Percentiles rank a stretch among this genome's conserved stretches.
phyloP scores from a whole-genome alignment of 1,284 basidiomycete species.

The Tilletia setariae region DNA sequence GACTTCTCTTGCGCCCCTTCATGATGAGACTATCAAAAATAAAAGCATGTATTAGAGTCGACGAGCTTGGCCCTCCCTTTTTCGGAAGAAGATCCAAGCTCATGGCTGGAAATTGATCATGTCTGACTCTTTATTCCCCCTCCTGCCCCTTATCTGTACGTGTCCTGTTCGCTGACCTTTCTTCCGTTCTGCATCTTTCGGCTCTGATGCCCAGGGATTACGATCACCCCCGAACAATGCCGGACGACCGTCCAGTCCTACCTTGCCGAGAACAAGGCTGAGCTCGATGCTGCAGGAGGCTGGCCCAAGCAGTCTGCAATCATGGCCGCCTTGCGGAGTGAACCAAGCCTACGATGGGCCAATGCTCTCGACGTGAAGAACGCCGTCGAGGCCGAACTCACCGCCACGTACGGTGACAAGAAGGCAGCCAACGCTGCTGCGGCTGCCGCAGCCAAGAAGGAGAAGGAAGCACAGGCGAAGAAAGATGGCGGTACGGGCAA shows the following conservation, averaged over 20 bases:
- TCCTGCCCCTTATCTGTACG: neutral
- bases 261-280: constrained; percentile 56
- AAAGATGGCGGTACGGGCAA: constrained; percentile 59
- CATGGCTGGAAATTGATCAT: constrained; percentile 36
- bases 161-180: neutral
- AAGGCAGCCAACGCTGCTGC: constrained; percentile 27
- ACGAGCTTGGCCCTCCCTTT: neutral
- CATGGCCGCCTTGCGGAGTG: constrained; percentile 43
- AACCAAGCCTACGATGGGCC: constrained; percentile 69
- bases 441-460: constrained; percentile 5
- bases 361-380: constrained; percentile 83
- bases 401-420: constrained; percentile 69
- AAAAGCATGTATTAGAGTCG: constrained; percentile 51
- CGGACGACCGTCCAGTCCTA: constrained; percentile 65
- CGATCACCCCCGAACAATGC: constrained; percentile 70
- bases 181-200: no score
- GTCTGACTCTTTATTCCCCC: constrained; percentile 23
- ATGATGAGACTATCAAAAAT: constrained; percentile 37
- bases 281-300: constrained; percentile 56
- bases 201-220: constrained; percentile 64
- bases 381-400: constrained; percentile 74
- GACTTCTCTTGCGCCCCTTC: neutral
- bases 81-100: neutral
- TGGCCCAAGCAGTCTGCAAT: constrained; percentile 44
- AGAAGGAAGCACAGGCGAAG: constrained; percentile 27